Evolutionary conservation across 306 rosid species (phyloP).

Genomic region (Prunus mira): DNA sequence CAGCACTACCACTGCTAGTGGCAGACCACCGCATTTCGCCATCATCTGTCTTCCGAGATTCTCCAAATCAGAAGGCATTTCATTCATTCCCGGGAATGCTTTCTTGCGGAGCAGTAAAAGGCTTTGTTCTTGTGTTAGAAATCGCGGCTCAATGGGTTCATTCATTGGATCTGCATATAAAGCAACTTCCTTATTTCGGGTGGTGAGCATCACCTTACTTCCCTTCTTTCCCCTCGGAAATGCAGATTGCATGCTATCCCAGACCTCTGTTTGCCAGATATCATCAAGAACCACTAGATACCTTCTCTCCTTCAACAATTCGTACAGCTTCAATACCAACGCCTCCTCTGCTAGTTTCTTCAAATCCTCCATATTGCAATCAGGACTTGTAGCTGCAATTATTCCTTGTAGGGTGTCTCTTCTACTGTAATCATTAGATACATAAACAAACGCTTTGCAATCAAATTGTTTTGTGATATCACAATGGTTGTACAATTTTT

Average conservation of each 20-base stretch:
- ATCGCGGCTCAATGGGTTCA: background rate
- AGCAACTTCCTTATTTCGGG: background rate
- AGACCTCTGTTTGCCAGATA: background rate
- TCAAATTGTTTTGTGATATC: background rate
- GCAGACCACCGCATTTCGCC: background rate
- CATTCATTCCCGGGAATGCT: background rate
- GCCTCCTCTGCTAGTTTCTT: background rate
- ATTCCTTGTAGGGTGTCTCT: background rate
- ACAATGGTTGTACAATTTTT: background rate
- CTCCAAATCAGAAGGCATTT: background rate
- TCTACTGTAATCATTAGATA: background rate
- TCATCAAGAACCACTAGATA: background rate
- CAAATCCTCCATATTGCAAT: background rate
- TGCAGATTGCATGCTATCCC: background rate
- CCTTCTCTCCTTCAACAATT: background rate
- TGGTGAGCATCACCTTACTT: background rate
- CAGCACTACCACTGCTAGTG: background rate
- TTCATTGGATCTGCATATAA: background rate
- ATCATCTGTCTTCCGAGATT: background rate
- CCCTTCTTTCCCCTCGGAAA: background rate
- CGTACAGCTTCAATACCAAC: background rate
- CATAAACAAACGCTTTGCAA: background rate
- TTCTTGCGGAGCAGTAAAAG: background rate
- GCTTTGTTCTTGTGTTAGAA: background rate
- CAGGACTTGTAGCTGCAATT: background rate